Conservation (phyloP, 495 filamentous ascomycete genomes). For the Penicillium parvum region DNA sequence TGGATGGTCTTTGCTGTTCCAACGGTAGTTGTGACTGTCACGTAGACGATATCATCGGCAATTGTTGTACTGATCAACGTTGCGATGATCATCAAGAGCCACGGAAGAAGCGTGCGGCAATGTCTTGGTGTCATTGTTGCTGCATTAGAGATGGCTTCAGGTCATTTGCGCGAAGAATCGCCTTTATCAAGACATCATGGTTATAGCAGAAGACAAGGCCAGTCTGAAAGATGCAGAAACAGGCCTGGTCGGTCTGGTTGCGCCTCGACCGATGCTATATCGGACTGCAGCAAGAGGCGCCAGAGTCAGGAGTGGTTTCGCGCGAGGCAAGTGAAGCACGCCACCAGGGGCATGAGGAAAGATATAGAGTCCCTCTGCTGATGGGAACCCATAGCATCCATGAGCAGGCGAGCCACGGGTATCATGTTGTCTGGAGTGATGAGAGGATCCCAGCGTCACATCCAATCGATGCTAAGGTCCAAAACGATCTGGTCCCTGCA, state of each 20-base stretch:
- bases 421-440: constrained; percentile 1
- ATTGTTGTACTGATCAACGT: not conserved
- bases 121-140: constrained; percentile 4
- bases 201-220: no score
- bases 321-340: not conserved
- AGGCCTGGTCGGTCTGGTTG: no score
- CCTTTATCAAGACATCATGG: not conserved
- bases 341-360: not conserved
- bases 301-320: not conserved
- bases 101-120: not conserved
- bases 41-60: constrained; percentile 5
- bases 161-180: no score
- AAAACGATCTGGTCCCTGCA: not conserved
- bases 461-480: not conserved
- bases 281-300: not conserved
- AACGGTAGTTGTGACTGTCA: constrained; percentile 15
- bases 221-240: no score
- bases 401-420: not conserved
- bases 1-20: constrained; percentile 21
- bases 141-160: not conserved
- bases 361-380: not conserved
- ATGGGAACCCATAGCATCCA: not conserved
- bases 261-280: not conserved
- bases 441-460: constrained; percentile 5
- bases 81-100: not conserved